Base-by-base conservation (phyloP, 495 filamentous ascomycete species). In the Copromyces sp. region DNA sequence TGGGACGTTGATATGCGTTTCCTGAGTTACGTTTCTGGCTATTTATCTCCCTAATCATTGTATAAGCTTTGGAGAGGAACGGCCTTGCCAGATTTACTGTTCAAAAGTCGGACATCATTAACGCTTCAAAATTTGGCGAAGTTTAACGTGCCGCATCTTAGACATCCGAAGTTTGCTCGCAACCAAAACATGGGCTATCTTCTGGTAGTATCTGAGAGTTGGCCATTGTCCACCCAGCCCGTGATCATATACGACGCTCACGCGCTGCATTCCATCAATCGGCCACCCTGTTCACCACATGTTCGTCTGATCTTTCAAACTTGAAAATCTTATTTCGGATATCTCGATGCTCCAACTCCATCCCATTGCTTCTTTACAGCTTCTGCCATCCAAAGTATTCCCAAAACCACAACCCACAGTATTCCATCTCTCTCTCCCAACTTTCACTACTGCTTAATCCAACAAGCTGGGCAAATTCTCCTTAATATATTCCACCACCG, bases 401-500 rank as follows among this genome's bases (percentile, higher is more conserved):
- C 24, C 12, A 7, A 16, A 12, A 9, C 39, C 11, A 9, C 11
- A 9, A 32, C 9, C 24, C 20, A 29, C 44, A 44, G 41, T 12
- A 44, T 44, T 16, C 14, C 17, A 6, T n/a, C 41, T 14, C 9
- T 68, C 12, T 20, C 16, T 61, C 9, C 2, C 39, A 17, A 16
- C 17, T 65, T 44, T 39, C 39, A 65, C 11, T 12, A 17, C 14
- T 7, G n/a, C 8, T 73, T 35, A 78, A 11, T 24, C 86, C 73
- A 90, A 76, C 71, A 90, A 74, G 17, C 69, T 73, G 1, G 89
- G 88, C 39, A 90, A 81, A 71, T 90, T 84, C 81, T 88, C 88
- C 74, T 84, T 79, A 69, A 92, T 81, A 77, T 88, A 89, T 79
- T 90, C 89, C 9, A 92, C 87, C 72, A 91, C 84, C 9, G 87